Conservation (phyloP, 2,329 filamentous ascomycete genomes). For the Trichothecium sympodiale region DNA sequence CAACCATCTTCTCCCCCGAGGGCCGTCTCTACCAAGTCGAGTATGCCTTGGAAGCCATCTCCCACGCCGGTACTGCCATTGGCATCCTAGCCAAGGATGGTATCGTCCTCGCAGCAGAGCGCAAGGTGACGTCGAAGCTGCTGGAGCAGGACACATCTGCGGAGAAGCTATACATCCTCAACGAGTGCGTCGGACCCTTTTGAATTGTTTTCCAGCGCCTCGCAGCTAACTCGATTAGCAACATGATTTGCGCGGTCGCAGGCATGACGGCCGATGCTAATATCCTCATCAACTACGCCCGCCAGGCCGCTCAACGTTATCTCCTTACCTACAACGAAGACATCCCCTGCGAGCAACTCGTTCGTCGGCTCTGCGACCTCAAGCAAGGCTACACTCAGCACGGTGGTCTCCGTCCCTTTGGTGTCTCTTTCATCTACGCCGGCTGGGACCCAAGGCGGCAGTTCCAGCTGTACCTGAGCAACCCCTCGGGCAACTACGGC, state of each 20-base stretch:
- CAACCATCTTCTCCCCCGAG: constrained; percentile 99
- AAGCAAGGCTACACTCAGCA: constrained; percentile 99
- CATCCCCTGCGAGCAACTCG: constrained; percentile 97
- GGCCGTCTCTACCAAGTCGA: constrained; percentile 98
- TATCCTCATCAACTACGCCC: constrained; percentile 99
- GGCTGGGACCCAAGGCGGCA: constrained; percentile 92
- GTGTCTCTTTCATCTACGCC: constrained; percentile 98
- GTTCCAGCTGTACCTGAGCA: constrained; percentile 98
- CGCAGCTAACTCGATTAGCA: constrained; percentile 42
- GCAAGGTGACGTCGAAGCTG: constrained; percentile 98
- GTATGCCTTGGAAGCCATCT: constrained; percentile 98
- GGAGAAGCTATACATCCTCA: constrained; percentile 98
- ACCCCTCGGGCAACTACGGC: constrained; percentile 96
- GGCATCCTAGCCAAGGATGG: constrained; percentile 97
- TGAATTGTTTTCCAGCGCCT: neutral
- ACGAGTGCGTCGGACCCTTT: constrained; percentile 57
- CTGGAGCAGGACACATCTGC: constrained; percentile 98
- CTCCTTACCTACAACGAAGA: constrained; percentile 99
- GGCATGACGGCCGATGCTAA: constrained; percentile 99
- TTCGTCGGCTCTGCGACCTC: constrained; percentile 89
- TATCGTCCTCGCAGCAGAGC: constrained; percentile 93
- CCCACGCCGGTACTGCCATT: constrained; percentile 91
- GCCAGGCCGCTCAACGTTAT: constrained; percentile 92
- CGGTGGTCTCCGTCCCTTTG: constrained; percentile 93
- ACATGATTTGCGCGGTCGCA: constrained; percentile 99